Base-by-base conservation (phyloP, 1,139 yeast genomes). In the Yamadazyma dendronema region DNA sequence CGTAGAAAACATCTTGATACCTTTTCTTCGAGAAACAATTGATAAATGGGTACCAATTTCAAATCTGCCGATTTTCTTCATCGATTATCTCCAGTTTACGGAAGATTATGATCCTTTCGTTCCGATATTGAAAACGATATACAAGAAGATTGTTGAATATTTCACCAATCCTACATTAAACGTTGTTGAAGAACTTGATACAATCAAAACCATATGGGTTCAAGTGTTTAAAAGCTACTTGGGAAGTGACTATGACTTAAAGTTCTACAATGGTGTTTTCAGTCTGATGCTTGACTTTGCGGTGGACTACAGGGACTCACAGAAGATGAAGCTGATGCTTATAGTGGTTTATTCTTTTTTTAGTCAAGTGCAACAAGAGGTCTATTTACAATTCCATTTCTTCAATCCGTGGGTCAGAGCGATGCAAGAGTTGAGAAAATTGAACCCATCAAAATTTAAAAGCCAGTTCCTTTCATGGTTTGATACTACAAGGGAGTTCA, bases 351-450 rank as follows among this genome's bases (percentile, higher is more conserved):
- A 19, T 12, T 4, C 30, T 7, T 26, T 21, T 17, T n/a, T 34
- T 6, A 23, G 25, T 5, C 11, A 14, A 7, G 15, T 4, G 4
- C 46, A 46, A 26, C 30, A 31, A 22, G 48, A 47, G 12, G 4
- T 42, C 17, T 23, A 44, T 3, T 26, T 62, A n/a, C 68, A 65
- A 39, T 64, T 64, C 36, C 49, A 44, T 12, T 21, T 63, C 9
- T 61, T 66, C 40, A 67, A 67, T 42, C 63, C 61, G 1, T 24
- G 42, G 16, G 34, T 40, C 2, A 6, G 6, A 6, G 9, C 5
- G 16, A 26, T 26, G 29, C n/a, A 11, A 52, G 57, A 62, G 36
- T 51, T 33, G 9, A 11, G 25, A 9, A 17, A 22, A 15, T 33
- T 25, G 14, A 22, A 26, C 16, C 17, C 13, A 4, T 10, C 7